Base-by-base conservation (phyloP, 768 basidiomycete species). In the Fistulinella prunicolor region DNA sequence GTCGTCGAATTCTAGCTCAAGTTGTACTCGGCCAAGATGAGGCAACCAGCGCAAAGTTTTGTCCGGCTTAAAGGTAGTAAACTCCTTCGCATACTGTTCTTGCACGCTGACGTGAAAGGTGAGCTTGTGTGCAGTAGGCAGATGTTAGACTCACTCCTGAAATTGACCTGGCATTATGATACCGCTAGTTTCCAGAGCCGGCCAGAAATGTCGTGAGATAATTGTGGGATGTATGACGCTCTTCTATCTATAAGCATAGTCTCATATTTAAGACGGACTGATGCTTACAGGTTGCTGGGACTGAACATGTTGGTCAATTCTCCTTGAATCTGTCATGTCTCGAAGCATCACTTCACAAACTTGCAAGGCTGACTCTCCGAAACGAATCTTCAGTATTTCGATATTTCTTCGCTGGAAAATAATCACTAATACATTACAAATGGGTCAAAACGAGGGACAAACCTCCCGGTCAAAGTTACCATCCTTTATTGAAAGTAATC, bases 321-420 rank as follows among this genome's bases (percentile, higher is more conserved):
- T 80, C 59, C 83, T 86, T 34, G 95, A 96, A 66, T 98, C 94
- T 3, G 91, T 87, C 83, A 98, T 89, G 65, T 99, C 96, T 61
- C 85, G 89, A 62, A 98, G 72, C 96, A 99, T 98, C 46, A 99
- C 94, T 63, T 98, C 95, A 73, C 94, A 97, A 6, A 93, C 89
- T 64, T 96, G 93, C 47, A 99, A 68, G 3, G 93, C 84, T 1
- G 84, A 77, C 59, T 98, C 96, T 19, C 96, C 96, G 59, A 99
- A 99, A 3, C 96, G 86, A 46, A 94, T 80, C 72, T 98, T 98
- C 51, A 99, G 71, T 36, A 94, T 89, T 66, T 96, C 94, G 50
- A 98, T 83, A 59, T 91, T 96, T 20, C 87, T 79, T 17, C 94
- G 83, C 93, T 98, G 58, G 9, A 39, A 30, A 23, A 48, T 2